These are phyloP conservation scores for Sugiyamaella smithiae DNA, from an alignment of 805 yeast genomes.

Conservation along the genomic window DNA sequence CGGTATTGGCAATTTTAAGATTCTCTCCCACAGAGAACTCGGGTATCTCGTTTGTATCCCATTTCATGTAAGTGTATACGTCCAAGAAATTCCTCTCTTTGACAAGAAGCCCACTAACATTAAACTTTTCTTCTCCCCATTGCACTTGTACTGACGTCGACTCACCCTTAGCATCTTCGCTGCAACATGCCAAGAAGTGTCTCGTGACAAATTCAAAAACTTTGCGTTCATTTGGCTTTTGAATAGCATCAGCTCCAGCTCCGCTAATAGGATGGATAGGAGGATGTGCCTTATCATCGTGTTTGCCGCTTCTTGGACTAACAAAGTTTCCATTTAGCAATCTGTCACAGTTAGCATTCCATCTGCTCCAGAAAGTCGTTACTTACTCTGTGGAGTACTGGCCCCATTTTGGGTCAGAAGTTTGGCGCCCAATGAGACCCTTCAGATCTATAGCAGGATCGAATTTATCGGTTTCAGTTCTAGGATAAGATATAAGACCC, in stretches of 20 bases:
- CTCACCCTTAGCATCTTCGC: constrained; percentile 83
- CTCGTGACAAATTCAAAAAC: constrained; percentile 86
- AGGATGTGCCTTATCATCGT: constrained; percentile 96
- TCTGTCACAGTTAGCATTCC: constrained; percentile 8
- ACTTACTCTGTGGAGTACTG: constrained; percentile 49
- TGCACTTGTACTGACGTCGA: constrained; percentile 56
- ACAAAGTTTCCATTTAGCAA: constrained; percentile 48
- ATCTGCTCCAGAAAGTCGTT: background rate
- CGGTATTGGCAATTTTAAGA: constrained; percentile 54
- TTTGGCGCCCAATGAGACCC: constrained; percentile 59
- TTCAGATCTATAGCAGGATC: constrained; percentile 73
- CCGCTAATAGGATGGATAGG: constrained; percentile 84
- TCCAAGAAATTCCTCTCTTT: constrained; percentile 74
- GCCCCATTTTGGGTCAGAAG: constrained; percentile 63
- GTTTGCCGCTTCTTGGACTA: constrained; percentile 75
- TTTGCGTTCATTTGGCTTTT: constrained; percentile 47
- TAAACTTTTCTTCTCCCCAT: constrained; percentile 79
- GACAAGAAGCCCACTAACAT: constrained; percentile 72
- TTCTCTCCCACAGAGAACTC: constrained; percentile 54
- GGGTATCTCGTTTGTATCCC: constrained; percentile 70
- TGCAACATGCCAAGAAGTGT: constrained; percentile 87
- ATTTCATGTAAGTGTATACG: constrained; percentile 70
- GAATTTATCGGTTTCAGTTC: constrained; percentile 93
- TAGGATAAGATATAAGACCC: constrained; percentile 90
- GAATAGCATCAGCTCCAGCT: constrained; percentile 30